Percentiles rank a stretch among this genome's conserved stretches.
Conservation (phyloP, 768 basidiomycete genomes). For the Tricholoma terreum region DNA sequence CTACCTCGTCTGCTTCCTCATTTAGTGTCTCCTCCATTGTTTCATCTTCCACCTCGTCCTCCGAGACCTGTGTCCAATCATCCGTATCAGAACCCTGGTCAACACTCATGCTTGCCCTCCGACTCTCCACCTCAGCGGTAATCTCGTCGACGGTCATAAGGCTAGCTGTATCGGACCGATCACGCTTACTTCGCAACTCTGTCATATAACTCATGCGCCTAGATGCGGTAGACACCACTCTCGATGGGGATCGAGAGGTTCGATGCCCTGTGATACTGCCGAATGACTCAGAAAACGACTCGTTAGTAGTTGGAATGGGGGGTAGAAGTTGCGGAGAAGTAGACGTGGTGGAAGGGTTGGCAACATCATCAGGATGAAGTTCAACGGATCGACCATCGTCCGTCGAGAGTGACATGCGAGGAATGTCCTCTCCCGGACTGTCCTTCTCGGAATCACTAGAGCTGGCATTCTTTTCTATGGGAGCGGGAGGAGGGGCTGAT, state of each 20-base stretch:
- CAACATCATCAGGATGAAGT: constrained; percentile 46
- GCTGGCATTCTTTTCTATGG: constrained; percentile 35
- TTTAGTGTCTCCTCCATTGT: constrained; percentile 42
- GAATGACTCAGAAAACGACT: constrained; percentile 79
- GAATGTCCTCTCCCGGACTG: constrained; percentile 46
- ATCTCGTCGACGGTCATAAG: constrained; percentile 97
- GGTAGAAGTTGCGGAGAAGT: constrained; percentile 63
- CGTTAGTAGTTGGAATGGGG: constrained; percentile 73
- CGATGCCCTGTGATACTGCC: constrained; percentile 45
- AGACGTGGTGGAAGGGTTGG: constrained; percentile 15
- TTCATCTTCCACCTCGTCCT: constrained; percentile 38
- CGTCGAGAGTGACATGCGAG: constrained; percentile 72
- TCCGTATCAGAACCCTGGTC: constrained; percentile 49
- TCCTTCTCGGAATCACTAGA: constrained; percentile 17
- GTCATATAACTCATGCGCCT: constrained; percentile 80
- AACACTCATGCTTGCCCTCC: constrained; percentile 48
- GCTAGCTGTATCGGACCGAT: constrained; percentile 85
- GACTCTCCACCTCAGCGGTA: constrained; percentile 88
- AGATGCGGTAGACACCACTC: constrained; percentile 47
- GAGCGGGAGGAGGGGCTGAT: constrained; percentile 40
- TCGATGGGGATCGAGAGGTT: constrained; percentile 36
- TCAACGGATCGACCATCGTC: constrained; percentile 68
- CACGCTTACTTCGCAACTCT: constrained; percentile 77
- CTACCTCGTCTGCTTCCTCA: constrained; percentile 45
- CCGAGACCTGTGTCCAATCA: constrained; percentile 72